Percentiles rank a stretch among this genome's conserved stretches.
Conservation (phyloP, 2,329 filamentous ascomycete genomes). For the Colletotrichum theobromicola region DNA sequence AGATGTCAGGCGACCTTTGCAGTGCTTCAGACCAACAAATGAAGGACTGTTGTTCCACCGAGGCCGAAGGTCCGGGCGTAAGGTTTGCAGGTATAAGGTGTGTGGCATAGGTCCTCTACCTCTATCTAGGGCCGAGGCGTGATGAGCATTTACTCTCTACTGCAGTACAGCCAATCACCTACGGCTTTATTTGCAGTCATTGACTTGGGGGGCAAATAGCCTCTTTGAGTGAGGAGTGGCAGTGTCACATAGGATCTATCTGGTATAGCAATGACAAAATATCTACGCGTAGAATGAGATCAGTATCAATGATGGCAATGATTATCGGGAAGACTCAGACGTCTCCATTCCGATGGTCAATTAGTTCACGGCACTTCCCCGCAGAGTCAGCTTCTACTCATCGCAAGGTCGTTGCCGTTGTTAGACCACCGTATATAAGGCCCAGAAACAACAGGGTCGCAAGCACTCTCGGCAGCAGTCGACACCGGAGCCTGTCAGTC, state of each 20-base stretch:
- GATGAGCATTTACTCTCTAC: background rate
- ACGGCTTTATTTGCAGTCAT: background rate
- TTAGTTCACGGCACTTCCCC: fast-evolving
- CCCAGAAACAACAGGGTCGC: background rate
- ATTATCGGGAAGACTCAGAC: background rate
- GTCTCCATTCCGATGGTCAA: background rate
- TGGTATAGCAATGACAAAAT: background rate
- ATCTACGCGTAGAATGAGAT: background rate
- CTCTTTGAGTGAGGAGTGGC: background rate
- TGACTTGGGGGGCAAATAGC: background rate
- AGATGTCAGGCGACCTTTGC: too few species aligned
- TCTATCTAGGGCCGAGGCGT: too few species aligned
- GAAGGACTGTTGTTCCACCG: too few species aligned
- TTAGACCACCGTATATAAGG: background rate
- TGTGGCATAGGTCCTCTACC: too few species aligned
- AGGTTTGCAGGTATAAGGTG: too few species aligned
- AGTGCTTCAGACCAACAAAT: too few species aligned
- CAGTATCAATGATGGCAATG: background rate
- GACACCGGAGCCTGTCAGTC: background rate
- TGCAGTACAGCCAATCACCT: background rate
- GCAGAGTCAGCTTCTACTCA: background rate
- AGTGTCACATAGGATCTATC: background rate
- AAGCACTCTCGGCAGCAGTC: fast-evolving
- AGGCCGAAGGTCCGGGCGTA: too few species aligned
- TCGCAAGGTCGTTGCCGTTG: background rate